Base-by-base conservation (phyloP, 225 moss, liverwort and hornwort species). In the Takakia lepidozioides region DNA sequence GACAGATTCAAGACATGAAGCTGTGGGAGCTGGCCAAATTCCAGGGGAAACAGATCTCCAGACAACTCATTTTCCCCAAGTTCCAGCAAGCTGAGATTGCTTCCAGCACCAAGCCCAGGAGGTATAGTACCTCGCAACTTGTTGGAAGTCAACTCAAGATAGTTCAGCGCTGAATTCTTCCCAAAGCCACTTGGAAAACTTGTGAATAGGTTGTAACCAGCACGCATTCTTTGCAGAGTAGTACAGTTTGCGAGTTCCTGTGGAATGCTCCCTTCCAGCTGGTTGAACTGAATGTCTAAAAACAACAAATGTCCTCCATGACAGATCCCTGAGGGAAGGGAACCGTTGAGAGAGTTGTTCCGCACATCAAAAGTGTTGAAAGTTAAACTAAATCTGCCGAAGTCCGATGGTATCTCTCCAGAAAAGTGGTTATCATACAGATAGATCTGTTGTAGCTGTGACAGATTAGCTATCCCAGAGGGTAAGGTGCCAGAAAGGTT, bases 251-350 rank as follows among this genome's bases (percentile, higher is more conserved):
- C 58, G 51, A 75, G 68, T 15, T 67, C 43, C 6, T 48, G 35
- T 17, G 84, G 80, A 61, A 80, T 70, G 35, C 59, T 51, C 13
- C 80, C 80, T 24, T 66, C 60, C 13, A 84, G 67, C 58, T 25
- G 56, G 40, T 80, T 84, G 42, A 56, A 49, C 15, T 61, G 60
- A 18, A 83, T 48, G 38, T 63, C 78, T 0, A 78, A 49, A 28
- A 57, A 74, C 24, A 36, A 48, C 35, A 83, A 30, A 19, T 54
- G 60, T 17, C 61, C 73, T 19, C 51, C 38, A 6, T 25, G 20
- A 44, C 67, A 76, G n/a, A 74, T 59, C 11, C 59, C 57, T 3
- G 3, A 4, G 0, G 79, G 78, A n/a, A 83, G 43, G 15, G 59
- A 30, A 19, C 83, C 83, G 38, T 45, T 65, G 38, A 83, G 58